A percentile compares a stretch with the other conserved stretches of the same genome.
phyloP scores from a whole-genome alignment of 106 monocot genomes.

The Agapanthus africanus region DNA sequence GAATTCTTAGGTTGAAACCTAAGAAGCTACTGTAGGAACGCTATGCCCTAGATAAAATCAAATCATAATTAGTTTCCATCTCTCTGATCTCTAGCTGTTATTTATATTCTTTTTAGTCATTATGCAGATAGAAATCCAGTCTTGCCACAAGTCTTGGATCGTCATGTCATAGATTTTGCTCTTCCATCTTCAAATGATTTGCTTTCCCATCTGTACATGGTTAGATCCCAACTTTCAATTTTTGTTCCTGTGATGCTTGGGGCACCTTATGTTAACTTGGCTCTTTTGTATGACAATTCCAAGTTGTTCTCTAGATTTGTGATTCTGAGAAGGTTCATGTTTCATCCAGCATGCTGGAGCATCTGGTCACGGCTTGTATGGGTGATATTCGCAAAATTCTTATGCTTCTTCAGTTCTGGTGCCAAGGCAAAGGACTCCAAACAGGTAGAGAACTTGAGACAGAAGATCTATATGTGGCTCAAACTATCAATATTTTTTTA shows the following conservation, averaged over 20 bases:
- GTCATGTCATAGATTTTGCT: conserved; percentile 48
- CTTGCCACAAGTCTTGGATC: conserved; percentile 52
- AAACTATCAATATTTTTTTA: background rate
- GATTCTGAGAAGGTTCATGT: conserved; percentile 44
- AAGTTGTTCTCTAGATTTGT: conserved; percentile 53
- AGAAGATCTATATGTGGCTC: background rate
- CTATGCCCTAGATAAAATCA: too few species aligned
- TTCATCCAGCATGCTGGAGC: conserved; percentile 37
- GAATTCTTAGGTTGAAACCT: too few species aligned
- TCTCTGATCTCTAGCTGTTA: conserved; percentile 2
- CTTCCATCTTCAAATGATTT: conserved; percentile 67
- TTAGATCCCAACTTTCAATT: conserved; percentile 12
- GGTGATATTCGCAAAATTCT: conserved; percentile 83
- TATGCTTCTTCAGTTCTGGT: conserved; percentile 96
- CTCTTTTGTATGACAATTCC: conserved; percentile 10
- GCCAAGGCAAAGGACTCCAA: conserved; percentile 42
- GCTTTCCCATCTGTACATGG: conserved; percentile 52
- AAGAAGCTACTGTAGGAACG: too few species aligned
- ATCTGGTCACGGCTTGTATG: conserved; percentile 46
- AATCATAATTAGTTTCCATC: background rate
- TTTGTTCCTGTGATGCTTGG: background rate
- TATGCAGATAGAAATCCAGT: conserved; percentile 56
- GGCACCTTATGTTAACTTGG: conserved; percentile 2
- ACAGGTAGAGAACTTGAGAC: conserved; percentile 2
- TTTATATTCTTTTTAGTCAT: conserved; percentile 4